Evolutionary conservation across 306 rosid species (phyloP).

Genomic region (Spatholobus suberectus): DNA sequence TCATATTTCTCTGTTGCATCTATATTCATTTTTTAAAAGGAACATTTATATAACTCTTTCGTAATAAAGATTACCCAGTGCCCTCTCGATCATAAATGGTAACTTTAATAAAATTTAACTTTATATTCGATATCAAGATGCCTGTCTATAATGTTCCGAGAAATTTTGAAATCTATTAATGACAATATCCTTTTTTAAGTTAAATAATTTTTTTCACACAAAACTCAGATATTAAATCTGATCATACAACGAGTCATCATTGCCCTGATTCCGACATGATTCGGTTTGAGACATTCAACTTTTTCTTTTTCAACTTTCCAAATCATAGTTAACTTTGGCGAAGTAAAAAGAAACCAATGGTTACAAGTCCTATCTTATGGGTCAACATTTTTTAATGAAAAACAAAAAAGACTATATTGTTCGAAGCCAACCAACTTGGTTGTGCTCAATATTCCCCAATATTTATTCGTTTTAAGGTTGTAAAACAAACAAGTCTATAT

Average conservation of each 20-base stretch:
- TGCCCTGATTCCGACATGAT: background rate
- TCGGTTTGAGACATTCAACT: background rate
- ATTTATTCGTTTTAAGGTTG: background rate
- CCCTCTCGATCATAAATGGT: background rate
- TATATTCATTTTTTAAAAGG: background rate
- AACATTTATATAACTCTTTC: background rate
- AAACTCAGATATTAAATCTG: background rate
- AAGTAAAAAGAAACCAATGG: conserved; percentile 4
- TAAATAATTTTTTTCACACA: background rate
- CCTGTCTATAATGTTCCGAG: background rate
- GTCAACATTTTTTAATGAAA: background rate
- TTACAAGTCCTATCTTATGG: background rate
- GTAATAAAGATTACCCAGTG: background rate
- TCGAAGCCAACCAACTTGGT: conserved; percentile 23
- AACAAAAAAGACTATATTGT: background rate
- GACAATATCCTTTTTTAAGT: background rate
- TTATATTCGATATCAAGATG: background rate
- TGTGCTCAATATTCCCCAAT: background rate
- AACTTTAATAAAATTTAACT: background rate
- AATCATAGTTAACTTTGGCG: background rate
- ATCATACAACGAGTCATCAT: background rate
- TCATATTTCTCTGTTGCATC: background rate
- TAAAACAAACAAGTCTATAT: background rate
- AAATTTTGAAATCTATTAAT: background rate
- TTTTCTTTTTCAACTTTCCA: conserved; percentile 35